Conservation (phyloP, 495 filamentous ascomycete species). For the Clohesyomyces aquaticus region DNA sequence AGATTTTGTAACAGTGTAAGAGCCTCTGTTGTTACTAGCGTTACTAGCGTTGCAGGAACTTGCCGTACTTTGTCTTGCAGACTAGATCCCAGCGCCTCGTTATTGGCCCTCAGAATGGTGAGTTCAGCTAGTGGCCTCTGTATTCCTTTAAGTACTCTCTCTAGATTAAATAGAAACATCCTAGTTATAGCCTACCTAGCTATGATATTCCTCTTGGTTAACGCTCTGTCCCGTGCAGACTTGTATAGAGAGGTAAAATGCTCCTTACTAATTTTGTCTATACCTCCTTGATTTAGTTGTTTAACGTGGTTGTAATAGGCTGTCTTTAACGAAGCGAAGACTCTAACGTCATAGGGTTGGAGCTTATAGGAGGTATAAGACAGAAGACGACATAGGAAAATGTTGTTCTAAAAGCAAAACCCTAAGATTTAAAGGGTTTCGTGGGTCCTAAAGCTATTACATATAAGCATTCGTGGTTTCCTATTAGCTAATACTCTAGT, state of each 20-base stretch:
- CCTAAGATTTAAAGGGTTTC: too few relatives aligned
- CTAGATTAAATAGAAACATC: constrained; percentile 12
- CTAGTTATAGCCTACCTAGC: constrained; percentile 5
- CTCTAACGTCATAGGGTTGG: too few relatives aligned
- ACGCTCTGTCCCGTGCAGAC: constrained; percentile 4
- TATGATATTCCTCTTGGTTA: constrained; percentile 16
- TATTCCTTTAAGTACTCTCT: constrained; percentile 4
- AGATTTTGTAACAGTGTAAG: background rate
- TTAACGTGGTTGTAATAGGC: constrained; percentile 8
- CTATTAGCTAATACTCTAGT: too few relatives aligned
- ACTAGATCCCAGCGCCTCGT: background rate
- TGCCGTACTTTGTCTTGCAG: background rate
- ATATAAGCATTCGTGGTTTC: too few relatives aligned
- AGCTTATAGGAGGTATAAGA: too few relatives aligned
- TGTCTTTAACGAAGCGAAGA: constrained; percentile 7
- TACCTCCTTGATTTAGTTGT: background rate
- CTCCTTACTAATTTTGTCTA: constrained; percentile 8
- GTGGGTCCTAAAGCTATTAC: too few relatives aligned
- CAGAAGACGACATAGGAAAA: too few relatives aligned
- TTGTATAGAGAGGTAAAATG: constrained; percentile 11
- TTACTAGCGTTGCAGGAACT: background rate
- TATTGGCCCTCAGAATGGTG: background rate
- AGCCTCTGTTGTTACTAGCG: background rate
- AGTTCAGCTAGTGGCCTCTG: background rate
- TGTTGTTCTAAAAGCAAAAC: too few relatives aligned